A percentile compares a stretch with the other conserved stretches of the same genome.
Conservation (phyloP, 2,329 filamentous ascomycete species). For the Phoma sp. region DNA sequence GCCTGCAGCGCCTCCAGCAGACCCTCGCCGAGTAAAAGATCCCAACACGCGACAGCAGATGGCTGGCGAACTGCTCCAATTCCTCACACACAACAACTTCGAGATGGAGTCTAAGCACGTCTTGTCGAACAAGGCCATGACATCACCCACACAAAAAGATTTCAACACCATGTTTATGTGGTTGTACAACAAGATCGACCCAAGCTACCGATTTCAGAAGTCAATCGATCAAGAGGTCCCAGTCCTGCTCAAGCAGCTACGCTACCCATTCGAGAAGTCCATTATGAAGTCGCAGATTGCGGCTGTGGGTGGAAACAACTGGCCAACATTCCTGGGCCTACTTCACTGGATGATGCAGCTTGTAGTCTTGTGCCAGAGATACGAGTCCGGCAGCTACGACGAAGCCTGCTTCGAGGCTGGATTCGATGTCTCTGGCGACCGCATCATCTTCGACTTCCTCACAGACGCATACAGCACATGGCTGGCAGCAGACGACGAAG, state of each 20-base stretch:
- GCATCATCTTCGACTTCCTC: constrained; percentile 93
- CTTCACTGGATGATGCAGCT: constrained; percentile 99
- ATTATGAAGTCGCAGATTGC: constrained; percentile 97
- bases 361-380: constrained; percentile 90
- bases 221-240: constrained; percentile 95
- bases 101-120: constrained; percentile 97
- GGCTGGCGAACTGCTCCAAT: constrained; percentile 88
- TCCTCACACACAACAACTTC: constrained; percentile 91
- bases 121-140: constrained; percentile 88
- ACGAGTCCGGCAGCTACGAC: constrained; percentile 79
- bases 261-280: constrained; percentile 93
- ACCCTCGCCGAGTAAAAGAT: constrained; percentile 87
- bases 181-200: constrained; percentile 95
- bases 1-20: constrained; percentile 80
- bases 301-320: constrained; percentile 95
- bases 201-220: constrained; percentile 90
- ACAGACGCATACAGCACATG: constrained; percentile 91
- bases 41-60: constrained; percentile 80
- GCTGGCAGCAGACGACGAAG: constrained; percentile 80
- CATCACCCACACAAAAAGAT: constrained; percentile 96
- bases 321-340: constrained; percentile 91
- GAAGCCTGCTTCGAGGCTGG: constrained; percentile 88
- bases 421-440: constrained; percentile 85
- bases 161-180: constrained; percentile 99
- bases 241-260: constrained; percentile 87